Base-by-base conservation (phyloP, 1,284 basidiomycete species). In the Cerioporus squamosus region DNA sequence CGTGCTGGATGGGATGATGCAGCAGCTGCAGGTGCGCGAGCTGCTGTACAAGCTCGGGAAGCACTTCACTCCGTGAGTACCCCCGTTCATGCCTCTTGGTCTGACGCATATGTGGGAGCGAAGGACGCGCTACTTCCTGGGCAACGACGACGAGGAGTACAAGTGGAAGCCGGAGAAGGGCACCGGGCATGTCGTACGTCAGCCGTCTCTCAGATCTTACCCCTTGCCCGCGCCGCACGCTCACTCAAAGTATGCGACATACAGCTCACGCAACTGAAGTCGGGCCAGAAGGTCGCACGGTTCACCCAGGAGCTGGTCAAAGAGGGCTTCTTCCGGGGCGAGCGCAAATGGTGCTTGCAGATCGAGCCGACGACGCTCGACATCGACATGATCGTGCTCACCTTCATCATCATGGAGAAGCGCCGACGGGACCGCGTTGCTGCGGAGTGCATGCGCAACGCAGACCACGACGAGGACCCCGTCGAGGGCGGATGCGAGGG, bases 381-480 rank as follows among this genome's bases (percentile, higher is more conserved):
- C 64, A 74, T 81, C 57, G 82, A 84, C 66, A 71, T 84, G 55
- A 68, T 84, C 47, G 70, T 84, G 24, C 68, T 83, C 36, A 81
- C 82, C 14, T 83, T 82, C 61, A 64, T 83, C 57, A 77, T 84
- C 56, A 76, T 83, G 74, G 81, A 82, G 72, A 81, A 78, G 70
- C 80, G 80, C 60, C 72, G 79, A 26, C 74, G 79, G 31, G 79
- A 80, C 40, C 58, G 63, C 66, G 68, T 58, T 66, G 70, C 14
- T 71, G 57, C 39, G 5, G 77, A 45, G 71, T 44, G 76, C 61
- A 69, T 71, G 42, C 71, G 70, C 20, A 66, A 60, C 20, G 57
- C 70, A 10, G 49, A 59, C 17, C 68, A 74, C 54, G 77, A 78
- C 54, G 79, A 78, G 52, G 79, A 79, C 57, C 71, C 73, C 2